Base-by-base conservation (phyloP, 768 basidiomycete genomes). In the Lactifluus volemus region DNA sequence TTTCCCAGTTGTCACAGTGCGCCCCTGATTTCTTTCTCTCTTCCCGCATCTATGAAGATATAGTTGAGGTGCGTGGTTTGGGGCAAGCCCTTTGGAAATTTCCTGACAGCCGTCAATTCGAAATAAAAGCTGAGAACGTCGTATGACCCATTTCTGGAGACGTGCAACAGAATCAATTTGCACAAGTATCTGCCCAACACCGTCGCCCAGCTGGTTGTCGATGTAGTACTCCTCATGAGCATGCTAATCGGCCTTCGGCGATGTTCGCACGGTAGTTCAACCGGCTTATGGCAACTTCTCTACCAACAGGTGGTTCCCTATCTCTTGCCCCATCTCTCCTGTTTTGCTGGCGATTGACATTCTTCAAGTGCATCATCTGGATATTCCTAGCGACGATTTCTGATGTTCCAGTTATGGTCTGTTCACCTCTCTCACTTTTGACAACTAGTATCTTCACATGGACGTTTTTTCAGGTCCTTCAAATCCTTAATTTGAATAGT, bases 341-440 rank as follows among this genome's bases (percentile, higher is more conserved):
- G 39, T 42, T n/a, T n/a, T 4, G 2, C n/a, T 11, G 30, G 41
- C 14, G 30, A 29, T 17, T 54, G n/a, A n/a, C 29, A 30, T n/a
- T 41, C n/a, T n/a, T n/a, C 14, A 11, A 54, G 53, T 54, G 53
- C 53, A 32, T 54, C 41, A 54, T 54, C 53, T 54, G 53, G 53
- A 54, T 54, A 25, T n/a, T n/a, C 2, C 11, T 54, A 1, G 53
- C 53, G 17, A 19, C n/a, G n/a, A 4, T 44, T 47, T 25, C 19
- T 12, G 41, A 51, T 19, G 19, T 58, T 10, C 57, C 57, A n/a
- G 19, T 32, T 34, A 12, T 39, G 51, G 49, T 49, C n/a, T 10
- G 34, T 39, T 1, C 2, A 38, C 15, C 11, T 47, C n/a, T n/a
- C 21, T 25, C 4, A 21, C 21, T 4, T 6, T 11, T 12, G 21